These are phyloP conservation scores for Gaultheria prostrata DNA, from an alignment of 148 eudicot genomes.

Conservation along the genomic window DNA sequence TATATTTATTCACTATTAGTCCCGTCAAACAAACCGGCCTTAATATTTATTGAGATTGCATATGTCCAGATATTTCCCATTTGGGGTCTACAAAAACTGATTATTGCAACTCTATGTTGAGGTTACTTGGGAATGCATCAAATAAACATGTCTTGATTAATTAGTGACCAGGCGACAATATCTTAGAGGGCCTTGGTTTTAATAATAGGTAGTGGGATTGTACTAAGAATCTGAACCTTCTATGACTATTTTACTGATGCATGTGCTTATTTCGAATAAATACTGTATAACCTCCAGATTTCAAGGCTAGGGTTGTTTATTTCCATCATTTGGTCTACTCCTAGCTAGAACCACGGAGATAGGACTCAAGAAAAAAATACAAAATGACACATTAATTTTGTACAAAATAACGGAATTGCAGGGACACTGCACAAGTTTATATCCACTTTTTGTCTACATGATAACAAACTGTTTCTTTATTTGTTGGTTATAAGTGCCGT, in stretches of 20 bases:
- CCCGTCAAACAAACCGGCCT: neutral
- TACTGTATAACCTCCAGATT: slow-evolving; percentile 22
- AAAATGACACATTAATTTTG: neutral
- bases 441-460: neutral
- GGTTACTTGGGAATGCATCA: neutral
- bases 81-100: slow-evolving; percentile 26
- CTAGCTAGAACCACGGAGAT: slow-evolving; percentile 1
- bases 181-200: slow-evolving; percentile 25
- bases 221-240: slow-evolving; percentile 43
- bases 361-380: neutral
- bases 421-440: slow-evolving; percentile 1
- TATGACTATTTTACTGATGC: slow-evolving; percentile 24
- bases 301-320: slow-evolving; percentile 33
- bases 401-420: neutral
- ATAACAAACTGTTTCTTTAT: neutral
- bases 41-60: neutral
- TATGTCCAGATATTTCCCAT: neutral
- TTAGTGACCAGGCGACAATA: neutral
- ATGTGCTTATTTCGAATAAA: slow-evolving; percentile 38
- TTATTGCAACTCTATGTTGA: slow-evolving; percentile 17
- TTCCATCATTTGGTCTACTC: slow-evolving; percentile 29
- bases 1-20: neutral
- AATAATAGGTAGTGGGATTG: slow-evolving; percentile 5
- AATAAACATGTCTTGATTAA: neutral
- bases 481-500: neutral